Conservation (phyloP, 441 rosid species). For the Corymbia calophylla region DNA sequence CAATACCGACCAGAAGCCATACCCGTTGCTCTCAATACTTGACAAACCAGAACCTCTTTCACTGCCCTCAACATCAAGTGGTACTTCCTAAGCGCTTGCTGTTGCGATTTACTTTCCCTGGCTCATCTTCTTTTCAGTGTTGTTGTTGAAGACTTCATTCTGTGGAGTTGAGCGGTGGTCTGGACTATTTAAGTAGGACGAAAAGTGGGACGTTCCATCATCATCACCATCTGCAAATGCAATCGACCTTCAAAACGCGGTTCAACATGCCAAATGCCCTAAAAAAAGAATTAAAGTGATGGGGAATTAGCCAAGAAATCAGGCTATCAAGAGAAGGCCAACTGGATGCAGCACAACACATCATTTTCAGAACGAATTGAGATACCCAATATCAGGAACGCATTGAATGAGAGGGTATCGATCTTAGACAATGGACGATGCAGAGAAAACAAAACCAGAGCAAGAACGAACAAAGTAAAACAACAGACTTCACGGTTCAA, state of each 20-base stretch:
- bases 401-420: neutral
- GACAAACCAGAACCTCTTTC: conserved; percentile 13
- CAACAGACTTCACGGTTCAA: conserved; percentile 42
- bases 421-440: neutral
- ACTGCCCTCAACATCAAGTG: conserved; percentile 11
- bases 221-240: conserved; percentile 41
- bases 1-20: conserved; percentile 14
- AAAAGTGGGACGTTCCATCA: conserved; percentile 20
- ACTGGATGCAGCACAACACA: neutral
- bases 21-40: conserved; percentile 9
- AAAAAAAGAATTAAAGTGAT: neutral
- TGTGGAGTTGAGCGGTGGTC: conserved; percentile 4
- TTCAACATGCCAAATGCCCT: neutral
- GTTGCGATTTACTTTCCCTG: conserved; percentile 17
- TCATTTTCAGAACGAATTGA: neutral
- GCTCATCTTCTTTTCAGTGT: conserved; percentile 10
- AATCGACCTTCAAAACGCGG: neutral
- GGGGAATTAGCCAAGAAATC: neutral
- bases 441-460: neutral
- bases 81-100: conserved; percentile 13
- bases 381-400: neutral
- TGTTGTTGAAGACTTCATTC: conserved; percentile 20
- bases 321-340: neutral
- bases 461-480: neutral
- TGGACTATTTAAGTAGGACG: neutral